Percentiles rank a stretch among this genome's conserved stretches.
phyloP scores from a whole-genome alignment of 108 stramenopile species.

The Parietichytrium sp. region DNA sequence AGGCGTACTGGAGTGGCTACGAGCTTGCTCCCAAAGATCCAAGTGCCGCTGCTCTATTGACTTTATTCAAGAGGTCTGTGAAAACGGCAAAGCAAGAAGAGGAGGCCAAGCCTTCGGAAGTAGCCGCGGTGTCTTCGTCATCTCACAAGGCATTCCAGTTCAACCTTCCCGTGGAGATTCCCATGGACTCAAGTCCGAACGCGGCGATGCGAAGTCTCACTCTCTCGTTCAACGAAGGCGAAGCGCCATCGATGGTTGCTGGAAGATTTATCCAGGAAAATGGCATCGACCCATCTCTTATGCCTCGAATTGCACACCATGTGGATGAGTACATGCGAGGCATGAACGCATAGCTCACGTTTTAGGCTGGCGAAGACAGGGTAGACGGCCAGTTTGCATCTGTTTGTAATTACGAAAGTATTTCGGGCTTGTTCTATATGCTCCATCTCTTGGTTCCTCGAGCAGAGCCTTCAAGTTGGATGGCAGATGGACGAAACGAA shows the following conservation, averaged over 20 bases:
- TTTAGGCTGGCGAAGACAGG: too few species aligned
- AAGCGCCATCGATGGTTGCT: background rate
- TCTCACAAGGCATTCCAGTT: background rate
- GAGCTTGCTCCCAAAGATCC: conserved; percentile 32
- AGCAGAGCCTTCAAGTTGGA: too few species aligned
- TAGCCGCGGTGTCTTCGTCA: background rate
- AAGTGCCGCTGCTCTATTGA: background rate
- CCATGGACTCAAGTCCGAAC: background rate
- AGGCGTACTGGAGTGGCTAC: conserved; percentile 8
- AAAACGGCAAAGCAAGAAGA: conserved; percentile 1
- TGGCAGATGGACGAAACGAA: too few species aligned
- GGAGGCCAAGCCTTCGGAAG: background rate
- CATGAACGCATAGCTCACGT: too few species aligned
- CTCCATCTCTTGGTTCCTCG: too few species aligned
- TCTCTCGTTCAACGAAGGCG: background rate
- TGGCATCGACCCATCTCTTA: background rate
- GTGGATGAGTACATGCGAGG: conserved; percentile 15
- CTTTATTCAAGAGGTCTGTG: conserved; percentile 9
- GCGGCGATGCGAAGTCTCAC: background rate
- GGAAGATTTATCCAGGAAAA: conserved; percentile 6
- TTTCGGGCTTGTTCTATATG: too few species aligned
- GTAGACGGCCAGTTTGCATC: too few species aligned
- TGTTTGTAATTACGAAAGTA: too few species aligned
- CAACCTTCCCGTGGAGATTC: conserved; percentile 31
- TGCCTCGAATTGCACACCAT: conserved; percentile 32